Base-by-base conservation (phyloP, 2,329 filamentous ascomycete genomes). In the Lecanosticta acicola region DNA sequence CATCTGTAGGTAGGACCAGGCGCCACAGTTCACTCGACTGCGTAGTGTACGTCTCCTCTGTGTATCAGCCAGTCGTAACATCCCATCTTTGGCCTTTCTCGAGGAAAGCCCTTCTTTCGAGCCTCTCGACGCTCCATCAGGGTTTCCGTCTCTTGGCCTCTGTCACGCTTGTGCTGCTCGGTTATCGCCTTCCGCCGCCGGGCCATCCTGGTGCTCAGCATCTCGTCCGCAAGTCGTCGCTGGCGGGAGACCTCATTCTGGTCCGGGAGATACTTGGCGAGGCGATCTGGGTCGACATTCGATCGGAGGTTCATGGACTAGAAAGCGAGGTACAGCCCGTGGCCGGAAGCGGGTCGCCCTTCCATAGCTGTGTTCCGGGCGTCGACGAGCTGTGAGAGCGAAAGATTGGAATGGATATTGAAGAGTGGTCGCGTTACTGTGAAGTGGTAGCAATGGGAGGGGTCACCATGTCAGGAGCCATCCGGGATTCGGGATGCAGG, bases 51-150 rank as follows among this genome's bases (percentile, higher is more conserved):
- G 32, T 44, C 46, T 11, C 41, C 46, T 3, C 16, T 5, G 20
- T 44, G 46, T 9, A 44, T 7, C 9, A 48, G 40, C 46, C 41
- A 44, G 29, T 44, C 41, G 19, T 21, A 44, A 41, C 41, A 39
- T 34, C 45, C n/a, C 17, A 16, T n/a, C 17, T 33, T 34, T n/a
- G 18, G 38, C 18, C 11, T n/a, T 2, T 3, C 39, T 18, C 29
- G 8, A 11, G 29, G 39, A 19, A 8, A 19, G 7, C 14, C 35
- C 4, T 37, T 19, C 16, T 17, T 17, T 17, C 35, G 3, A n/a
- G 18, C 35, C 17, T 19, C 11, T 19, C 18, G 35, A n/a, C 33
- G 16, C 8, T 37, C 35, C 11, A 5, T 16, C n/a, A 18, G 3
- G 10, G 14, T 19, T 17, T 17, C 19, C 35, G 5, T 16, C 35